Conservation (phyloP, 1,139 yeast genomes). For the Kluyveromyces sp. region DNA sequence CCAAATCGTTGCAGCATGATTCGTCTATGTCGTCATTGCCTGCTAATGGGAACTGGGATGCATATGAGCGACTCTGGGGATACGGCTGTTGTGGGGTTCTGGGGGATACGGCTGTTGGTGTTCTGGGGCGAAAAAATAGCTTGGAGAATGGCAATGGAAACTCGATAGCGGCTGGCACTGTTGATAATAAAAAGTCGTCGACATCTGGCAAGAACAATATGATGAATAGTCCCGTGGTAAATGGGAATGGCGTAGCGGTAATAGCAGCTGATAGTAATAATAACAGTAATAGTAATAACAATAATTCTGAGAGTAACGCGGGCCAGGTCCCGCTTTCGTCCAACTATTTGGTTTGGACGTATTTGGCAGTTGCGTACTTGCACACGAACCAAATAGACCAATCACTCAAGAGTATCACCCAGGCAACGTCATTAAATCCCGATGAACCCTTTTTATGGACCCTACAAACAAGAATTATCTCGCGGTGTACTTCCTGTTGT, state of each 20-base stretch:
- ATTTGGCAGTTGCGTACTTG: slow-evolving; percentile 7
- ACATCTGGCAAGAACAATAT: too few species aligned
- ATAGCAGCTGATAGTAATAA: background rate
- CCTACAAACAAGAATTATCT: slow-evolving; percentile 8
- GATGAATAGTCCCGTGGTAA: too few species aligned
- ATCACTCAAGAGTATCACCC: slow-evolving; percentile 4
- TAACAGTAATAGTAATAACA: background rate
- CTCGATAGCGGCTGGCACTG: background rate
- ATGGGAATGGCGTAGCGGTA: background rate
- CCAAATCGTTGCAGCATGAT: slow-evolving; percentile 9
- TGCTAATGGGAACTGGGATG: slow-evolving; percentile 1
- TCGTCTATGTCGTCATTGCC: background rate
- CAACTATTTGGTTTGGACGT: slow-evolving; percentile 11
- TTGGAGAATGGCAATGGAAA: background rate
- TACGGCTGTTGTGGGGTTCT: too few species aligned
- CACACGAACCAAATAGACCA: slow-evolving; percentile 5
- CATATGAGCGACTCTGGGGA: background rate
- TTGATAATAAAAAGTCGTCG: background rate
- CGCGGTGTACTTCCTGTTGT: slow-evolving; percentile 6
- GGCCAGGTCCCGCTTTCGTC: background rate
- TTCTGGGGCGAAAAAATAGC: background rate
- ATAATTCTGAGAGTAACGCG: background rate
- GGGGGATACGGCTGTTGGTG: background rate
- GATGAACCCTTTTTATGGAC: slow-evolving; percentile 7
- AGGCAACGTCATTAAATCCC: slow-evolving; percentile 4